Evolutionary conservation across 768 basidiomycete genomes (phyloP).

Genomic region (Cyathus striatus): DNA sequence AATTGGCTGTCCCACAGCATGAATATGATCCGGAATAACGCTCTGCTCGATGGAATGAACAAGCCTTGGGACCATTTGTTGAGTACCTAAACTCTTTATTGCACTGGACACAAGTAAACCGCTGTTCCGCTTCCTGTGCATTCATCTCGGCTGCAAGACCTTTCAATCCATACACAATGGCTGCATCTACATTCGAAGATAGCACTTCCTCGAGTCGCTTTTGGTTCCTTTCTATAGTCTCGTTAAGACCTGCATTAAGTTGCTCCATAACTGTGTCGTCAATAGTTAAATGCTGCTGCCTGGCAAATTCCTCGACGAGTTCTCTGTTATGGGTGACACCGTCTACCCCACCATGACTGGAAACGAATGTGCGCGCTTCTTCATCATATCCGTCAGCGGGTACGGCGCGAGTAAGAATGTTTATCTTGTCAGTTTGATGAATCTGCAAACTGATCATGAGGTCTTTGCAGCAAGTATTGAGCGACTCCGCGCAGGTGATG

Average conservation of each 20-base stretch:
- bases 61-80: conserved; percentile 30
- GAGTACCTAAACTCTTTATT: conserved; percentile 27
- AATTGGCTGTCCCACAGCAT: conserved; percentile 28
- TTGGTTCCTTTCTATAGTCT: conserved; percentile 25
- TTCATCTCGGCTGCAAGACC: conserved; percentile 26
- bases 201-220: conserved; percentile 20
- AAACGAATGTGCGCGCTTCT: conserved; percentile 28
- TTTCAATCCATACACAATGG: conserved; percentile 30
- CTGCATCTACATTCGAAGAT: conserved; percentile 25
- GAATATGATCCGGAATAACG: conserved; percentile 26
- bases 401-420: conserved; percentile 29
- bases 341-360: conserved; percentile 24
- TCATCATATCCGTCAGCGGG: conserved; percentile 31
- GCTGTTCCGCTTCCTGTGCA: conserved; percentile 28
- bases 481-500: conserved; percentile 20
- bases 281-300: conserved; percentile 26
- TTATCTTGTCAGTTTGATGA: conserved; percentile 29
- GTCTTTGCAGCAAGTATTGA: conserved; percentile 30
- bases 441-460: conserved; percentile 37
- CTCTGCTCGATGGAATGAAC: conserved; percentile 30
- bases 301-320: conserved; percentile 31
- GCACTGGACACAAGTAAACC: conserved; percentile 32
- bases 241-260: conserved; percentile 26
- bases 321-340: conserved; percentile 26
- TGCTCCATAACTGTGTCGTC: conserved; percentile 36